Percentiles rank a stretch among this genome's conserved stretches.
phyloP scores from a whole-genome alignment of 192 early-diverging fungal species.

The Coemansia sp. region DNA sequence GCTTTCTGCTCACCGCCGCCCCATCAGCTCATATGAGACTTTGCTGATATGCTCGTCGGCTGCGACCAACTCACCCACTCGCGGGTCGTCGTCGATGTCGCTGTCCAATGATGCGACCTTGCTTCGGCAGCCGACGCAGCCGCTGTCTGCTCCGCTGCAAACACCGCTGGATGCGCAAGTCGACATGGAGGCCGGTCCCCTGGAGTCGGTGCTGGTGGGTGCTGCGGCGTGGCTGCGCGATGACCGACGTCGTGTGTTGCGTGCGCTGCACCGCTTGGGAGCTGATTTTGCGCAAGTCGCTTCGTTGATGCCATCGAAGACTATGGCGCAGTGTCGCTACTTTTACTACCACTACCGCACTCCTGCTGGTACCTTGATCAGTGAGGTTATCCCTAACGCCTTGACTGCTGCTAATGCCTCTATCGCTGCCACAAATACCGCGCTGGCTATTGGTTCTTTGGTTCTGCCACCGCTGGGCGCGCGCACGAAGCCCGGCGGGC shows the following conservation, averaged over 20 bases:
- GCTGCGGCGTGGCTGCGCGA: slow-evolving; percentile 45
- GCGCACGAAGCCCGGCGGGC: neutral
- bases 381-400: slow-evolving; percentile 20
- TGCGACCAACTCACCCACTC: neutral
- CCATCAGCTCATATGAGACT: slow-evolving; percentile 46
- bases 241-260: slow-evolving; percentile 61
- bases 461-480: slow-evolving; percentile 19
- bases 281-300: slow-evolving; percentile 73
- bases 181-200: slow-evolving; percentile 19
- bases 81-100: neutral
- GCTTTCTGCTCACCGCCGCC: slow-evolving; percentile 13
- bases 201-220: slow-evolving; percentile 35
- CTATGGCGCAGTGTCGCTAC: slow-evolving; percentile 73
- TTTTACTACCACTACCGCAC: slow-evolving; percentile 77
- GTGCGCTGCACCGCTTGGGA: slow-evolving; percentile 65
- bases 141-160: neutral
- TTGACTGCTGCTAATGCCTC: neutral
- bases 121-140: neutral
- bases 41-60: slow-evolving; percentile 28
- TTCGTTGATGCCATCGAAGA: slow-evolving; percentile 70
- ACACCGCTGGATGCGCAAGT: slow-evolving; percentile 20
- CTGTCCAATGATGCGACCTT: neutral
- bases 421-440: neutral
- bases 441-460: slow-evolving; percentile 15
- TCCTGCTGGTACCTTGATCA: slow-evolving; percentile 25